phyloP scores from a whole-genome alignment of 805 yeast genomes.

The Ogataea methanolica region DNA sequence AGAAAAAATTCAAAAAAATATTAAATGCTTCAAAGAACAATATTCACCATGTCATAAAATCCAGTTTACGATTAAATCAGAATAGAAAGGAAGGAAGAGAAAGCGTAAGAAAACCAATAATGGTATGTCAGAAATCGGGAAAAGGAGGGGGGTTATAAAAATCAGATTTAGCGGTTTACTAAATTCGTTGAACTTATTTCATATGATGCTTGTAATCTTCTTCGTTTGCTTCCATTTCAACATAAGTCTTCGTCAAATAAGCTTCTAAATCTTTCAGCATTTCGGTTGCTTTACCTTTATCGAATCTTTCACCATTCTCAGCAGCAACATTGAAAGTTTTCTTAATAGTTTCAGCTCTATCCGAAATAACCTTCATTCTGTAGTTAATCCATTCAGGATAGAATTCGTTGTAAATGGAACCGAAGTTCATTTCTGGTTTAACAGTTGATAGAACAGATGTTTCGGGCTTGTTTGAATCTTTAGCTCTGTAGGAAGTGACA shows the following conservation, averaged over 20 bases:
- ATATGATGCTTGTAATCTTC: constrained; percentile 20
- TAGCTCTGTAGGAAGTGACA: constrained; percentile 40
- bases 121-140: not conserved
- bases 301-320: constrained; percentile 28
- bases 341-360: constrained; percentile 29
- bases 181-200: not conserved
- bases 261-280: constrained; percentile 27
- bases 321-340: constrained; percentile 19
- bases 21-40: too few relatives aligned
- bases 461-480: constrained; percentile 33
- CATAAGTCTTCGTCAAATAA: constrained; percentile 27
- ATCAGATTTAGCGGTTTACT: not conserved
- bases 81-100: not conserved
- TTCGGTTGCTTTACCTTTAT: constrained; percentile 32
- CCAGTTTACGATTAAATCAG: not conserved
- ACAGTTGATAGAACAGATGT: constrained; percentile 37
- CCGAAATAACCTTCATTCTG: constrained; percentile 32
- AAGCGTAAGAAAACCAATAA: not conserved
- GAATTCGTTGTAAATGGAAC: constrained; percentile 34
- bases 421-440: constrained; percentile 35
- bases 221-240: constrained; percentile 30
- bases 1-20: too few relatives aligned
- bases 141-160: not conserved
- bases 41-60: not conserved
- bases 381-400: constrained; percentile 38